Conservation (phyloP, 176 grass and related monocot genomes). For the Ananas comosus region DNA sequence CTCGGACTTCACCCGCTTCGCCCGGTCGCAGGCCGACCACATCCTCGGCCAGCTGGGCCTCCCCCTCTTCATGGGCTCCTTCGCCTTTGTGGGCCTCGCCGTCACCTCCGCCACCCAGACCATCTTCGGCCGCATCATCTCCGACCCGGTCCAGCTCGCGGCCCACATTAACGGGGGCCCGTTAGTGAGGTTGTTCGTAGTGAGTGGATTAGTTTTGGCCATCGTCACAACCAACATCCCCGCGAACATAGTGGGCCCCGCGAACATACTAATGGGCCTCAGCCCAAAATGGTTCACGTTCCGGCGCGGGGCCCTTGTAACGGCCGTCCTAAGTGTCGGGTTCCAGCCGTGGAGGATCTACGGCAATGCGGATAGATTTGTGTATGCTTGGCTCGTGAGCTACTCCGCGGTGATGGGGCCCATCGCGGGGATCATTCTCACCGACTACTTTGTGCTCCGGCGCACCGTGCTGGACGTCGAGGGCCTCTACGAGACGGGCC, state of each 20-base stretch:
- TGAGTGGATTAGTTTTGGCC: slow-evolving; percentile 25
- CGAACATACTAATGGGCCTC: slow-evolving; percentile 30
- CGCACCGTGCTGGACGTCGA: slow-evolving; percentile 19
- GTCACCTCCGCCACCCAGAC: slow-evolving; percentile 31
- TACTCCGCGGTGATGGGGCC: slow-evolving; percentile 30
- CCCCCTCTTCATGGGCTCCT: slow-evolving; percentile 25
- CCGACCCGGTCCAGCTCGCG: slow-evolving; percentile 35
- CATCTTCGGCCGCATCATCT: slow-evolving; percentile 31
- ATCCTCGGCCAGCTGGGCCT: slow-evolving; percentile 31
- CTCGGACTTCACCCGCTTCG: slow-evolving; percentile 36
- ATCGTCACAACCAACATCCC: slow-evolving; percentile 39
- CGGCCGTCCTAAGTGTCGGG: slow-evolving; percentile 11
- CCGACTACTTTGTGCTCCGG: slow-evolving; percentile 26
- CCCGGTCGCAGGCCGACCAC: slow-evolving; percentile 21
- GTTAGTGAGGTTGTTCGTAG: slow-evolving; percentile 5
- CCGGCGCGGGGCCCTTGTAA: slow-evolving; percentile 17
- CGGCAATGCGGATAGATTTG: slow-evolving; percentile 23
- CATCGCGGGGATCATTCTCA: slow-evolving; percentile 27
- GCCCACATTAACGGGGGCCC: slow-evolving; percentile 9
- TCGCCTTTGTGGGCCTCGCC: slow-evolving; percentile 30
- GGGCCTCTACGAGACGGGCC: slow-evolving; percentile 17
- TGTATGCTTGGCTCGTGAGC: slow-evolving; percentile 39
- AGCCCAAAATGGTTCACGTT: slow-evolving; percentile 33
- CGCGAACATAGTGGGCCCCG: slow-evolving; percentile 30
- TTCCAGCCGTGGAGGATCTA: slow-evolving; percentile 42